Base-by-base conservation (phyloP, 768 basidiomycete genomes). In the Lyophyllum semitale region DNA sequence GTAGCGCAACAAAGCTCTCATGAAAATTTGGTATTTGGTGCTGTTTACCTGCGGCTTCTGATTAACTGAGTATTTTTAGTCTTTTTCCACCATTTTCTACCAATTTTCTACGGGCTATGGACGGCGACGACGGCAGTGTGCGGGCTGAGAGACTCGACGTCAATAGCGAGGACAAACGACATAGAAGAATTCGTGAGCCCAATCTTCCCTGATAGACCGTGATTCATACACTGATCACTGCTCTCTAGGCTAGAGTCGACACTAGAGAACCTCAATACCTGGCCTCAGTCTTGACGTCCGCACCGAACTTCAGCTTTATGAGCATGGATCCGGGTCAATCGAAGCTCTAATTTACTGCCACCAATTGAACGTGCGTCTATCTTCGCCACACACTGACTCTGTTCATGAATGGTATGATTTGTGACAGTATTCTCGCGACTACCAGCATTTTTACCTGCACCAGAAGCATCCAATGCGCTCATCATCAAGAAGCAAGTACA, bases 401-500 rank as follows among this genome's bases (percentile, higher is more conserved):
- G 33, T 9, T 4, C n/a, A 38, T 38, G 17, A 15, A 2, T 38
- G 37, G 18, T n/a, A n/a, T 18, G 7, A 4, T 35, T n/a, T 35
- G 35, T n/a, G 37, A 38, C n/a, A 38, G 37, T 38, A n/a, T 9
- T 38, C 5, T n/a, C 37, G 9, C 37, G 37, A 15, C 17, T 38
- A 29, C 81, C 84, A 64, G 79, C 82, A 0, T 90, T 91, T 64
- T 77, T 91, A 5, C 87, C 88, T 3, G 74, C 83, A 57, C 72
- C 91, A n/a, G 79, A 84, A 46, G 85, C 84, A 13, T 86, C 88
- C 6, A 91, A 90, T 11, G 11, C 41, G 41, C 41, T 22, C 41
- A 2, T n/a, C n/a, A n/a, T 23, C 7, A 7, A 42, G 17, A 20
- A 42, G 12, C 20, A 11, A 11, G 22, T 12, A 22, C 41, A 23